Percentiles rank a stretch among this genome's conserved stretches.
Evolutionary conservation across 768 basidiomycete species (phyloP).

Genomic region (Gelatoporia subvermispora): DNA sequence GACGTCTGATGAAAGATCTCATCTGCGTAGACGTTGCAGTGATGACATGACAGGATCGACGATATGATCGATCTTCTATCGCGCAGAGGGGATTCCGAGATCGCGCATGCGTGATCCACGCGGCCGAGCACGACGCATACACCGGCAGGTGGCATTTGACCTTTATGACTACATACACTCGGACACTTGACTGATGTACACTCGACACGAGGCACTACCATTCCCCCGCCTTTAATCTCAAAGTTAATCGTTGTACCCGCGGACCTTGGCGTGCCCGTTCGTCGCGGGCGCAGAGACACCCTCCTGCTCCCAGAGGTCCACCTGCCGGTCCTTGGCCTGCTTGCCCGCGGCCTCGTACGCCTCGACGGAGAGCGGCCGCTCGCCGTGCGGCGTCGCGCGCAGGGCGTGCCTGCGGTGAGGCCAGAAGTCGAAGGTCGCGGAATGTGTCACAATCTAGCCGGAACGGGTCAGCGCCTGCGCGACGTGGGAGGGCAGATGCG

Average conservation of each 20-base stretch:
- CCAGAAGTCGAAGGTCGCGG: conserved; percentile 82
- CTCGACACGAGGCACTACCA: not conserved
- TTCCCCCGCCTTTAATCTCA: conserved; percentile 15
- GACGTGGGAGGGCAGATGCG: not conserved
- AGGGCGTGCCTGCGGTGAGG: conserved; percentile 73
- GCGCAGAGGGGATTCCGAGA: not conserved
- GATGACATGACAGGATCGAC: conserved; percentile 8
- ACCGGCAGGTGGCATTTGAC: too few relatives aligned
- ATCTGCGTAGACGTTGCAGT: not conserved
- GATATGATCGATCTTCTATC: conserved; percentile 8
- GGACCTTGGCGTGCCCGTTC: conserved; percentile 32
- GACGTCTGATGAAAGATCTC: not conserved
- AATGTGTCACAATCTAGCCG: conserved; percentile 62
- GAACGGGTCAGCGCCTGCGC: not conserved
- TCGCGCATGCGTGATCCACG: conserved; percentile 4
- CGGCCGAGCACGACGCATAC: not conserved
- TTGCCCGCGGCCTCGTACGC: conserved; percentile 68
- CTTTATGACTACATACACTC: too few relatives aligned
- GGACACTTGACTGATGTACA: too few relatives aligned
- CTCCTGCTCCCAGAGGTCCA: conserved; percentile 67
- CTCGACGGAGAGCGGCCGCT: conserved; percentile 69
- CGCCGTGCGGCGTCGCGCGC: conserved; percentile 77
- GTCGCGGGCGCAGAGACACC: conserved; percentile 38
- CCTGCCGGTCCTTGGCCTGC: conserved; percentile 65
- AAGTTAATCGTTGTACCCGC: conserved; percentile 65